Conservation (phyloP, 306 rosid genomes). For the Betula pendula region DNA sequence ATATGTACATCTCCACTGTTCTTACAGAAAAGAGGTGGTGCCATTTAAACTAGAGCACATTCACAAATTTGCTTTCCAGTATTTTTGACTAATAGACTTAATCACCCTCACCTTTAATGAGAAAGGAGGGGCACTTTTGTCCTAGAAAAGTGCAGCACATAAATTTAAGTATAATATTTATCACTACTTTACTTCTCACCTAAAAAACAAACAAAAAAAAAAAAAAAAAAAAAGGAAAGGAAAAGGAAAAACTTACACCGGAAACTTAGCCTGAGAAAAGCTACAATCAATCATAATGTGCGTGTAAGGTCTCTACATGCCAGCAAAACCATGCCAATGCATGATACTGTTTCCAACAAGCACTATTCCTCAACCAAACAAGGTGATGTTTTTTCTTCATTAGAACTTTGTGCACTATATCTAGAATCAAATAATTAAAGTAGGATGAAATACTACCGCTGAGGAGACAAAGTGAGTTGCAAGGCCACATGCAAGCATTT, state of each 20-base stretch:
- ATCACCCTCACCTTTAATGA: background rate
- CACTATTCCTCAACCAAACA: conserved; percentile 9
- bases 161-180: background rate
- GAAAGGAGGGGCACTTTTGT: background rate
- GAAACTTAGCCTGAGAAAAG: background rate
- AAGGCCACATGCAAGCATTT: conserved; percentile 94
- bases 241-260: background rate
- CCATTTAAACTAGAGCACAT: background rate
- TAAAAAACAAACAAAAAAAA: no score
- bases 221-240: background rate
- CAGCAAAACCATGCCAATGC: background rate
- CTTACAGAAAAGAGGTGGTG: background rate
- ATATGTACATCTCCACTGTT: background rate
- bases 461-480: conserved; percentile 93
- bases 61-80: background rate
- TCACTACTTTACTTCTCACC: background rate
- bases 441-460: conserved; percentile 44
- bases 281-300: background rate
- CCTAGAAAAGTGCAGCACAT: background rate
- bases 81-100: background rate
- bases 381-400: background rate
- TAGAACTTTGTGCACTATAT: background rate
- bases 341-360: background rate
- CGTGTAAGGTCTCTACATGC: background rate
- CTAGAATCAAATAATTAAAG: background rate